Conservation (phyloP, 169 alveolate species). For the Plasmodium inui region DNA sequence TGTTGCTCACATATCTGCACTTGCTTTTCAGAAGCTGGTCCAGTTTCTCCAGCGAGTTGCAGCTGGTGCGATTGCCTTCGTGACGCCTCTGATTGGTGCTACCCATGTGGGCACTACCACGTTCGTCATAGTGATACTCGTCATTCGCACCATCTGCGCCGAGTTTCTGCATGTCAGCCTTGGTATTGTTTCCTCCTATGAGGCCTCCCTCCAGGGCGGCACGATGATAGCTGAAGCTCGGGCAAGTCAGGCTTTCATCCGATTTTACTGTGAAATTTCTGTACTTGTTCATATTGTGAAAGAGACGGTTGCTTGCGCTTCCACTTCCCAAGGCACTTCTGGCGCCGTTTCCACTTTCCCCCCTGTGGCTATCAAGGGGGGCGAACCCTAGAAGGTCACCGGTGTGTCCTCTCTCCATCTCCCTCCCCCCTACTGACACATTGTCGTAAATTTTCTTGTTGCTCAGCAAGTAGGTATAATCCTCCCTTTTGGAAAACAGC, state of each 20-base stretch:
- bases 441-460: constrained; percentile 44
- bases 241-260: background rate
- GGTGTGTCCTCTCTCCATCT: background rate
- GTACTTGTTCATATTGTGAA: background rate
- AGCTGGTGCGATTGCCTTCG: background rate
- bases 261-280: constrained; percentile 18
- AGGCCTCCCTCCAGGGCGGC: background rate
- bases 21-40: constrained; percentile 47
- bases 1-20: background rate
- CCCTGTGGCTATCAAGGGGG: background rate
- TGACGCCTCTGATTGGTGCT: background rate
- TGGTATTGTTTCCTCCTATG: background rate
- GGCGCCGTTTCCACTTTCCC: background rate
- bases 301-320: background rate
- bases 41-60: constrained; percentile 44
- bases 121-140: background rate
- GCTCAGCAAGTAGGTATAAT: background rate
- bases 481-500: constrained; percentile 20
- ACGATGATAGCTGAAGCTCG: background rate
- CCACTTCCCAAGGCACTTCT: background rate
- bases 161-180: background rate
- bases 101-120: background rate
- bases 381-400: background rate
- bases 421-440: background rate
- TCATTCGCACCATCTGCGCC: background rate